Evolutionary conservation across 768 basidiomycete genomes (phyloP), one percentile per base, ranked within the genome.

Genomic region (Daedalea quercina): DNA sequence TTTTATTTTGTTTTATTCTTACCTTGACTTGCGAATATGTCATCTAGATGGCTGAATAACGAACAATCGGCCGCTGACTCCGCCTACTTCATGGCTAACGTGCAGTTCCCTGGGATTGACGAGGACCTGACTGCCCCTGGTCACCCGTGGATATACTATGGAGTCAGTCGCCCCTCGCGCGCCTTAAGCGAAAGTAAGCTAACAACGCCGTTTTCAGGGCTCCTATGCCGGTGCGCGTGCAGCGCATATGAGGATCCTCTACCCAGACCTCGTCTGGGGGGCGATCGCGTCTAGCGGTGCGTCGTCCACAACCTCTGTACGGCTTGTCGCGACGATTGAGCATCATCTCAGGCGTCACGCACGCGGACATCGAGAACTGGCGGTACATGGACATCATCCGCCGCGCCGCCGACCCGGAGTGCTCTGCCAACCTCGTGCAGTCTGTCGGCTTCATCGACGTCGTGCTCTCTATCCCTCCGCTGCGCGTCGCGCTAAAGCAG

Each of bases 141-240:
- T 25, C 85, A 85, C 1, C 88, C 90, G 9, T 93, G 90, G 90
- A 91, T 93, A 51, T 93, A 95, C 66, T 95, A 95, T 61, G 95
- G 95, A 13, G 94, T 91, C 65, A 40, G 81, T 60, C 47, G 9
- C 2, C 12, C 9, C 1, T 19, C 15, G 6, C 13, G 23, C 4
- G 12, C 44, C 12, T 8, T 25, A 44, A 4, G 3, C 44, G 7
- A 4, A 7, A 3, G 3, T 4, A 9, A 13, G 7, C 20, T 44
- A 11, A 42, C 26, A 49, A 15, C 8, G 25, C 19, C 3, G 3
- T 19, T 56, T 37, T 3, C 56, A 87, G 85, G 87, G 89, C 8
- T 93, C 90, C 0, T 95, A 95, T 59, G 93, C 93, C 9, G 94
- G 94, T 54, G 94, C 94, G 8, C 84, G 94, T 12, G 85, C 93